Base-by-base conservation (phyloP, 1,139 yeast genomes). In the Lizanozyma gosingica region DNA sequence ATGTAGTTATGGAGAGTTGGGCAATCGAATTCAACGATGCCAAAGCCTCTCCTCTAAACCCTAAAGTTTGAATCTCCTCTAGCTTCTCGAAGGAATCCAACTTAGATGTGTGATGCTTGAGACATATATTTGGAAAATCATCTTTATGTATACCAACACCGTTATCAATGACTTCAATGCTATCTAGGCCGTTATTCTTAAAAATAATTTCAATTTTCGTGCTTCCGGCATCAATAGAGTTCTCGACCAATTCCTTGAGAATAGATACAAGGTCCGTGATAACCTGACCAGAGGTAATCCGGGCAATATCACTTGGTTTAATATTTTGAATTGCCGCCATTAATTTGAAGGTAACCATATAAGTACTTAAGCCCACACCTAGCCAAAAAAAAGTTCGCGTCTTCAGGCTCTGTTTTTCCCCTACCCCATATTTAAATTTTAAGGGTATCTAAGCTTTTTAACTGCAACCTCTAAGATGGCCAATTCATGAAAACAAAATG, bases 221-320 rank as follows among this genome's bases (percentile, higher is more conserved):
- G 17, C 94, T 75, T 22, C 68, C 57, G 0, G 97, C 94, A 59
- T 90, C 97, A 8, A 92, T 65, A 36, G 94, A 66, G 55, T 92
- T 92, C 53, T 92, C 98, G 2, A 92, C 69, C 9, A 90, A 63
- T 57, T 92, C 98, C 55, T 92, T 92, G 32, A 83, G 78, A 0
- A 86, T 83, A 1, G 90, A 77, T 0, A 77, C 67, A 34, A 92
- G 61, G 51, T 86, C 95, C 4, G 81, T 76, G 17, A 92, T 84
- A 15, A 92, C 97, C 57, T 92, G 97, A 0, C 97, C 97, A 0
- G 97, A 86, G 0, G 97, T 87, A 43, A 92, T 76, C 44, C 73
- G 69, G 48, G 84, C 87, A 8, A 88, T 71, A 49, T 83, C 85
- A 4, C 53, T 49, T 3, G 42, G 43, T 33, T 63, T 63, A 4